Percentiles rank a stretch among this genome's conserved stretches.
Evolutionary conservation across 805 yeast genomes (phyloP).

Genomic region (Saccharomyces cerevisiae): DNA sequence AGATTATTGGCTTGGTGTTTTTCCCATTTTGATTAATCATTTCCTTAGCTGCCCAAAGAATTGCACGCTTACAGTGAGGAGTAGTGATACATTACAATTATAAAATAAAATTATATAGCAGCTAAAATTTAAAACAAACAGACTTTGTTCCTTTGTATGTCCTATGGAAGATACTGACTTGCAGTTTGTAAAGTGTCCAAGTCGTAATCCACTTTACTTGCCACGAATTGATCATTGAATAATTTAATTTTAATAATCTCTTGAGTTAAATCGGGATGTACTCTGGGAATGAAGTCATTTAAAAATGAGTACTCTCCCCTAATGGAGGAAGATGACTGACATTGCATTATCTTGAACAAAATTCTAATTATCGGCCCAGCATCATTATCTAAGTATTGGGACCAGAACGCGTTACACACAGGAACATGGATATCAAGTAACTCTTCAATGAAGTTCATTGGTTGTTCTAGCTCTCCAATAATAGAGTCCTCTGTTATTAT

Average conservation of each 20-base stretch:
- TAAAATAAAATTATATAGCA: not conserved
- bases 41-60: not conserved
- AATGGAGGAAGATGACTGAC: constrained; percentile 10
- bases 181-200: constrained; percentile 15
- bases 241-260: constrained; percentile 12
- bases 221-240: constrained; percentile 14
- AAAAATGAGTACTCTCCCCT: constrained; percentile 10
- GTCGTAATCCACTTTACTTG: constrained; percentile 17
- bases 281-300: constrained; percentile 9
- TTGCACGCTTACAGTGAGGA: not conserved
- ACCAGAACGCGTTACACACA: constrained; percentile 17
- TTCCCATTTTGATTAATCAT: not conserved
- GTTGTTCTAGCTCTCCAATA: not conserved
- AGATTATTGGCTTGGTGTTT: not conserved
- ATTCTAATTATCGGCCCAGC: constrained; percentile 9
- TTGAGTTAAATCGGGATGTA: constrained; percentile 11
- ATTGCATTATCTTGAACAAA: constrained; percentile 8
- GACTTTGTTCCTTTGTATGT: not conserved
- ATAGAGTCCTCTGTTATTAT: not conserved
- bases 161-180: constrained; percentile 7
- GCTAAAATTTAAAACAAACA: not conserved
- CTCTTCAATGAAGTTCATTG: constrained; percentile 10
- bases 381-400: constrained; percentile 9
- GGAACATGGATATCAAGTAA: constrained; percentile 15
- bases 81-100: not conserved